Base-by-base conservation (phyloP, 2,329 filamentous ascomycete genomes). In the Penicillium sp. region DNA sequence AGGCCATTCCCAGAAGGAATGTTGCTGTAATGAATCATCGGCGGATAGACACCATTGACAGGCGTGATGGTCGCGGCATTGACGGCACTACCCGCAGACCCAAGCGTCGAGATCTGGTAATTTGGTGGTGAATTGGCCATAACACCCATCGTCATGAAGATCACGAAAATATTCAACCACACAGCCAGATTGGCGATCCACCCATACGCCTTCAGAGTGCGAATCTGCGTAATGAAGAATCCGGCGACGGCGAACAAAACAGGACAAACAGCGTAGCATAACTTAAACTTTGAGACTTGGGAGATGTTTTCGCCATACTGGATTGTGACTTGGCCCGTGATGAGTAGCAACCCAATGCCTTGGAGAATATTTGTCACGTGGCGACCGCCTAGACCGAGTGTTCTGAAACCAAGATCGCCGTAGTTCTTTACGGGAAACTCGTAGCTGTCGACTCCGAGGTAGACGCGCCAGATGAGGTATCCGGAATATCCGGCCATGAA, bases 111-210 rank as follows among this genome's bases (percentile, higher is more conserved):
- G 44, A 71, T 67, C 4, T 43, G 45, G 23, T 79, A 83, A 60
- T 83, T 82, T 0, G 82, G 82, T 2, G 73, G 70, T 4, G 74
- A 78, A 54, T 81, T 71, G 1, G 81, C 76, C 5, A 77, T 76
- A 4, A 80, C 79, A 22, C 78, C 81, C 79, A 85, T 84, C 12
- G 78, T 80, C 56, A 85, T 79, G 59, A 85, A 76, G 48, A 85
- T 80, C 58, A 81, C 75, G 33, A 81, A 62, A 22, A 85, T 58
- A 57, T 84, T 85, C 49, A 85, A 62, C 79, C 81, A 85, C 9
- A 85, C 78, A 1, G 81, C 77, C 15, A 79, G 61, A 57, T 83
- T 85, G 14, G 82, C 81, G 1, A 85, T 67, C 78, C 80, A 84
- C 4, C 80, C 79, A 49, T 82, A 81, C 9, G 74, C 70, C 62